Evolutionary conservation across 441 rosid species (phyloP).

Genomic region (Populus hybrid): DNA sequence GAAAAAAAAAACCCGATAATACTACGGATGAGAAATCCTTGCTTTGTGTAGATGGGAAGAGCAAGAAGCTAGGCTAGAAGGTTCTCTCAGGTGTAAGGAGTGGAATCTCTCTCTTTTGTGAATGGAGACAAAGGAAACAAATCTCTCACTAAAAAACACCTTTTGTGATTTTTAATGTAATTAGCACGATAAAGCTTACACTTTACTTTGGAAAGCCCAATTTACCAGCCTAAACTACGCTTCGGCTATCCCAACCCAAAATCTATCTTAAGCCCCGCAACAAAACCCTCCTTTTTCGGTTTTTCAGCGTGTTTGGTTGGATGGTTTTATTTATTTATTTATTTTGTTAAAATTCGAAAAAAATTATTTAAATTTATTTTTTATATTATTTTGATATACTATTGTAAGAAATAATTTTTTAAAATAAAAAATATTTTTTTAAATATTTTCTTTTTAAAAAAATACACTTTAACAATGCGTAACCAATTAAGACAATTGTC

Average conservation of each 20-base stretch:
- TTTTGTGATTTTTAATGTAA: conserved; percentile 15
- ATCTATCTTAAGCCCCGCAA: not conserved
- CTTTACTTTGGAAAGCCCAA: conserved; percentile 29
- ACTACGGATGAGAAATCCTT: no score
- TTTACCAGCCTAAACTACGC: conserved; percentile 23
- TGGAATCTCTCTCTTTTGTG: conserved; percentile 38
- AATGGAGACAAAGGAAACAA: conserved; percentile 39
- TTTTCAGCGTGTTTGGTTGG: no score
- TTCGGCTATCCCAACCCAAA: not conserved
- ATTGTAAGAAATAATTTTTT: no score
- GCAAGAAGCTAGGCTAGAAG: no score
- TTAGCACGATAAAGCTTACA: conserved; percentile 30
- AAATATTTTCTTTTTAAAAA: no score
- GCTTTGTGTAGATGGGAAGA: not conserved
- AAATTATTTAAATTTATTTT: no score
- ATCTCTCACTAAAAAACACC: conserved; percentile 24
- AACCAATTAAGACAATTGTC: conserved; percentile 5
- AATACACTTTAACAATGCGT: no score
- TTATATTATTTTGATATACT: no score
- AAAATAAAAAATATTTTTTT: no score
- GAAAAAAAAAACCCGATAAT: not conserved
- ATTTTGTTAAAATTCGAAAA: no score
- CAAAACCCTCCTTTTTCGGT: not conserved
- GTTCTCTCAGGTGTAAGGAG: not conserved
- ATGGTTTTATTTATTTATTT: no score